phyloP scores from a whole-genome alignment of 768 basidiomycete genomes.

The Rubroboletus satanas region DNA sequence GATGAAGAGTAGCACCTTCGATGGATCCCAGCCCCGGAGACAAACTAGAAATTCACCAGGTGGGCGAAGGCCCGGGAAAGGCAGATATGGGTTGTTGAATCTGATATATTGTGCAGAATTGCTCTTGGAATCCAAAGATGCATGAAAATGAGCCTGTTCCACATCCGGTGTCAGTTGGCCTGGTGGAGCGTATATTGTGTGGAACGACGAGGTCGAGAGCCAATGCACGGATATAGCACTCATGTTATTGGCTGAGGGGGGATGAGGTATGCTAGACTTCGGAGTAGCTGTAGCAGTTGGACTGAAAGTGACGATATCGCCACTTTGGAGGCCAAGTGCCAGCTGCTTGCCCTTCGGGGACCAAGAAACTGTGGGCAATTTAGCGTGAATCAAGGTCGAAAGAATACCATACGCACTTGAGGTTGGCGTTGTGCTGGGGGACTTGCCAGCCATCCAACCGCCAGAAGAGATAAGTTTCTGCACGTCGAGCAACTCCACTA shows the following conservation, averaged over 20 bases:
- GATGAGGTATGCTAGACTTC: constrained; percentile 54
- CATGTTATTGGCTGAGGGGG: constrained; percentile 47
- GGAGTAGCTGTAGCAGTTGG: constrained; percentile 49
- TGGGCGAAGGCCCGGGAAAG: constrained; percentile 43
- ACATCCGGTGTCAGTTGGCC: constrained; percentile 34
- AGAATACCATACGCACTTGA: constrained; percentile 46
- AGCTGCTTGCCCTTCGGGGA: constrained; percentile 85
- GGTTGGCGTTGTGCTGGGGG: constrained; percentile 50
- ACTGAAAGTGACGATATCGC: constrained; percentile 67
- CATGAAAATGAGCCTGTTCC: constrained; percentile 41
- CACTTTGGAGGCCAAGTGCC: constrained; percentile 66
- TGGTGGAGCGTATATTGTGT: constrained; percentile 56
- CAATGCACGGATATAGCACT: constrained; percentile 55
- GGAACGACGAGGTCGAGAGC: constrained; percentile 68
- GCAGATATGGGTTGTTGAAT: constrained; percentile 39
- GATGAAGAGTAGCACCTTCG: constrained; percentile 39
- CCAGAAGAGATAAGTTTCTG: constrained; percentile 42
- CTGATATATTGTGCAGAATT: constrained; percentile 36
- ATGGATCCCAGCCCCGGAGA: constrained; percentile 44
- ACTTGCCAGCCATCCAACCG: constrained; percentile 52
- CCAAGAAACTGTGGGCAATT: constrained; percentile 61
- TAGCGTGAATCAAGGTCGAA: background rate
- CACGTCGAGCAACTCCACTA: constrained; percentile 60
- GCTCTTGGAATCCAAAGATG: constrained; percentile 41
- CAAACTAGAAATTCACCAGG: constrained; percentile 41